A percentile compares a stretch with the other conserved stretches of the same genome.
phyloP scores from a whole-genome alignment of 768 basidiomycete species.

The Cyclocybe cylindracea region DNA sequence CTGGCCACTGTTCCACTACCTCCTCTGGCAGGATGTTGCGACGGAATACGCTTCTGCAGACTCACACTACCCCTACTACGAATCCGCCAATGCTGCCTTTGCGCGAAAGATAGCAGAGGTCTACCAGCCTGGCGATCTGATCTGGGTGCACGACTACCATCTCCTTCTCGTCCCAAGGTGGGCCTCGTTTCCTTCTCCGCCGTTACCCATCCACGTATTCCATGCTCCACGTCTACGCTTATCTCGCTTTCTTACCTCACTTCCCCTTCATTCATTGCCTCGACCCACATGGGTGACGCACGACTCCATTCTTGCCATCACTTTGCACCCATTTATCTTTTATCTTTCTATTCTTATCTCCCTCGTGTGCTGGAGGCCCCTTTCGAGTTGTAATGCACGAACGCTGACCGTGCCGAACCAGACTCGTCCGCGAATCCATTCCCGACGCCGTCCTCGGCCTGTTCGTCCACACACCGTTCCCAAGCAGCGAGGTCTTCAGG shows the following conservation, averaged over 20 bases:
- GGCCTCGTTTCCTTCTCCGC: constrained; percentile 4
- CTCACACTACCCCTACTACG: constrained; percentile 78
- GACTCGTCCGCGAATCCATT: constrained; percentile 73
- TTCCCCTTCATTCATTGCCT: constrained; percentile 6
- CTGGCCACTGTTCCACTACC: constrained; percentile 98
- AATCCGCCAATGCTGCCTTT: constrained; percentile 82
- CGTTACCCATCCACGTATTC: background rate
- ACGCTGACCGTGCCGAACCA: constrained; percentile 6
- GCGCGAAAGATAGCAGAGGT: constrained; percentile 71
- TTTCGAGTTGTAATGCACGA: too few species aligned
- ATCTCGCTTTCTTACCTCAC: background rate
- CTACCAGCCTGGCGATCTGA: constrained; percentile 86
- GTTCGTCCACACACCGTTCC: constrained; percentile 98
- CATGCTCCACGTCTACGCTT: too few species aligned
- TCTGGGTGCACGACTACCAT: constrained; percentile 97
- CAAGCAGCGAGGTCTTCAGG: constrained; percentile 93
- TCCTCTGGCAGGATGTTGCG: constrained; percentile 96
- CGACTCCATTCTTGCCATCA: background rate
- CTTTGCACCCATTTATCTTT: background rate
- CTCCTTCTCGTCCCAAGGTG: constrained; percentile 82
- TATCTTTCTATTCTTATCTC: background rate
- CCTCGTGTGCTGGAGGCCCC: too few species aligned
- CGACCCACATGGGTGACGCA: constrained; percentile 1
- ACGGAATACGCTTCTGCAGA: constrained; percentile 88
- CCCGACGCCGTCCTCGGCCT: constrained; percentile 78